Evolutionary conservation across 495 filamentous ascomycete genomes (phyloP), one percentile per base, ranked within the genome.

Genomic region (Tuber aestivum): DNA sequence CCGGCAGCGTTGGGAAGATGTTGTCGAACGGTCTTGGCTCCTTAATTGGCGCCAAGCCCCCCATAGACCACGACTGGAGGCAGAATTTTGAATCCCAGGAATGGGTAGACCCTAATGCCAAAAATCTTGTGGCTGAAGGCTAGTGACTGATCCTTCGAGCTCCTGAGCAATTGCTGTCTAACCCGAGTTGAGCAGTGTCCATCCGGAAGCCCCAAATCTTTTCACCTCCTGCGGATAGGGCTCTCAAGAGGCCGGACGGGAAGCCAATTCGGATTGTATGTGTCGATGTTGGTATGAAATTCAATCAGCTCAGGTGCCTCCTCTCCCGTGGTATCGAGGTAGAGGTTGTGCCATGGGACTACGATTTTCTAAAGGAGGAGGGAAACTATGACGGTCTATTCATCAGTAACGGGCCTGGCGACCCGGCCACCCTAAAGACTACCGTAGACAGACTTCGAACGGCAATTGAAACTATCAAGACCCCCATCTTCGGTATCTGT

Each of bases 211-310:
- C 94, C 48, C 92, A 91, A 80, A 87, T 97, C 12, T 97, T 93
- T 85, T 87, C 89, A 65, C 94, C 95, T 37, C 87, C 87, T 23
- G 86, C 87, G 50, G 85, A 87, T 74, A 87, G 84, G 75, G 89
- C 92, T 68, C 86, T 92, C 44, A 92, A 92, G 83, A 94, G 97
- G 84, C 92, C 93, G 21, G 95, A 93, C 38, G 95, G 95, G 41
- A 92, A 94, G 71, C 86, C 90, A 65, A 86, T 97, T 72, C 92
- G 94, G 78, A 90, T 99, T 69, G 87, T 99, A 42, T 97, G 93
- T 83, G 87, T 99, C 74, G 95, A 99, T 85, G 95, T 99, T 74
- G 95, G 95, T 79, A 89, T 97, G 86, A 99, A 99, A 85, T 97
- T 91, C 86, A 99, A 97, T 85, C 95, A 99, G 86, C 87, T 99